Evolutionary conservation across 208 protist genomes (phyloP).

Genomic region (Crithidia mellificae): DNA sequence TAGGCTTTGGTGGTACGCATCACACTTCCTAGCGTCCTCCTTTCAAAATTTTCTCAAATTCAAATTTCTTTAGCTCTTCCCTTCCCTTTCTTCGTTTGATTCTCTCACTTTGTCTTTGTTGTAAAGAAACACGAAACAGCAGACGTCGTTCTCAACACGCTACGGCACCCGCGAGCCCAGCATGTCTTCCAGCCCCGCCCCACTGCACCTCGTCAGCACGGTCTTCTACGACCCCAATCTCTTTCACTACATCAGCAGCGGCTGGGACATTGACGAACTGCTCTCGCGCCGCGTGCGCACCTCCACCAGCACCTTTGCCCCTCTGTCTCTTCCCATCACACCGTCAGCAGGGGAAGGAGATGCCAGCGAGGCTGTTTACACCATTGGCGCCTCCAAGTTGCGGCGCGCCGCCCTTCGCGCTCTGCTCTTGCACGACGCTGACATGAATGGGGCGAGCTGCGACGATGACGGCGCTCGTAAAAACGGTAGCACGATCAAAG

Average conservation of each 20-base stretch:
- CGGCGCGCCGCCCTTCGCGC: slow-evolving; percentile 6
- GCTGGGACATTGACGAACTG: slow-evolving; percentile 17
- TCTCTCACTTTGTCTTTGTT: too few relatives aligned
- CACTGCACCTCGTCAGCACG: not conserved
- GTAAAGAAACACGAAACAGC: too few relatives aligned
- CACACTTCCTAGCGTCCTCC: too few relatives aligned
- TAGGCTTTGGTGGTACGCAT: too few relatives aligned
- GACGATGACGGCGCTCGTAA: not conserved
- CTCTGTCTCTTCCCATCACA: not conserved
- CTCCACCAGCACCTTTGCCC: slow-evolving; percentile 2
- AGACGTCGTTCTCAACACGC: too few relatives aligned
- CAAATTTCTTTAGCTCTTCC: too few relatives aligned
- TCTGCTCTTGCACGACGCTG: not conserved
- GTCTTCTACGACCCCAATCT: slow-evolving; percentile 29
- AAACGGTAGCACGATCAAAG: not conserved
- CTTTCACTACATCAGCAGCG: slow-evolving; percentile 16
- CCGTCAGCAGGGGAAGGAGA: not conserved
- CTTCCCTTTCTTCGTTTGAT: too few relatives aligned
- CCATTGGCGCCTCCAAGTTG: not conserved
- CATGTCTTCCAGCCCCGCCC: too few relatives aligned
- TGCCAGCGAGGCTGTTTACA: not conserved
- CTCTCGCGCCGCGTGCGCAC: slow-evolving; percentile 16
- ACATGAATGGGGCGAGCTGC: too few relatives aligned
- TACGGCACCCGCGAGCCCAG: too few relatives aligned
- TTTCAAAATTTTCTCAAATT: too few relatives aligned